phyloP scores from a whole-genome alignment of 2,329 filamentous ascomycete species.

The Erysiphe pulchra region DNA sequence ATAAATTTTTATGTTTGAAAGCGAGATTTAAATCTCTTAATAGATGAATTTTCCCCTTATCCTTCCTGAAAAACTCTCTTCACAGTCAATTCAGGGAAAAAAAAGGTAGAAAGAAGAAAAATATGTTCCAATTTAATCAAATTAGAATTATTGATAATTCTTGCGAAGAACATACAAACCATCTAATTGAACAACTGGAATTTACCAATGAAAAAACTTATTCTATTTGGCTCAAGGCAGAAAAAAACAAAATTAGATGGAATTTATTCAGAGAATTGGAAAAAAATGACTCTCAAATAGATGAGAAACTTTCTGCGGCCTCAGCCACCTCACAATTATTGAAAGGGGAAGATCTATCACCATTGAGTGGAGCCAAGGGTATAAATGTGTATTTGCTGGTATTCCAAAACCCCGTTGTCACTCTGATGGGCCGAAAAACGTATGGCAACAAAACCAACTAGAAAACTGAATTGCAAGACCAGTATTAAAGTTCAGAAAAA shows the following conservation, averaged over 20 bases:
- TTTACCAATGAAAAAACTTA: background rate
- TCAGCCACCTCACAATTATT: background rate
- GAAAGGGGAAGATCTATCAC: background rate
- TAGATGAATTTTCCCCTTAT: too few species aligned
- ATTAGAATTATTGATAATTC: too few species aligned
- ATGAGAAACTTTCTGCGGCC: background rate
- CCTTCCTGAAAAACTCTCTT: too few species aligned
- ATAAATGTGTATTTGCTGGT: background rate
- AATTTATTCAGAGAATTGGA: background rate
- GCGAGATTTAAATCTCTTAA: too few species aligned
- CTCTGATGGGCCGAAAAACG: background rate
- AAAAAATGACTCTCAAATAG: background rate
- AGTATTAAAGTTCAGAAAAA: background rate
- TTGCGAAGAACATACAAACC: background rate
- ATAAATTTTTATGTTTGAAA: too few species aligned
- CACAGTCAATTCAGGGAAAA: too few species aligned
- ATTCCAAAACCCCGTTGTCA: background rate
- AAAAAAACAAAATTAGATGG: background rate
- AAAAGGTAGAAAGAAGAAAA: too few species aligned
- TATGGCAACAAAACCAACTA: background rate
- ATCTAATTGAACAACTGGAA: background rate
- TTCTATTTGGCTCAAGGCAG: background rate
- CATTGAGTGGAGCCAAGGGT: background rate
- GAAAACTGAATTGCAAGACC: background rate
- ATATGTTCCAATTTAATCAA: too few species aligned